phyloP scores from a whole-genome alignment of 805 yeast genomes.

The Cyberlindnera maclurae region DNA sequence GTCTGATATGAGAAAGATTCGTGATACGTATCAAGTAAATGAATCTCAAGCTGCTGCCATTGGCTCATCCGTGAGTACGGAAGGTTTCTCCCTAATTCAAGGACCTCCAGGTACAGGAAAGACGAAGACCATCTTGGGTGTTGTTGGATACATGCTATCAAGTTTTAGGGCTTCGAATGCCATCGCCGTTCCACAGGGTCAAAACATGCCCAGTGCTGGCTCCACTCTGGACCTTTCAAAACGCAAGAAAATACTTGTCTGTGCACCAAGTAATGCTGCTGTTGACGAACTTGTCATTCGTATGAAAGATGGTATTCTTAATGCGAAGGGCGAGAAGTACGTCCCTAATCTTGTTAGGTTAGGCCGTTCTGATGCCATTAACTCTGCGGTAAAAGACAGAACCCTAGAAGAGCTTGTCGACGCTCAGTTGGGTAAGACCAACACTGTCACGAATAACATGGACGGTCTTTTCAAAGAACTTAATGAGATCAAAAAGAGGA shows the following conservation, averaged over 20 bases:
- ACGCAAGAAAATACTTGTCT: constrained; percentile 62
- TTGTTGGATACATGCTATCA: constrained; percentile 71
- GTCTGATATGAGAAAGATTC: constrained; percentile 34
- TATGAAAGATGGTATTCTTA: constrained; percentile 61
- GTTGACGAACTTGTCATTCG: constrained; percentile 91
- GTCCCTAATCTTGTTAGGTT: constrained; percentile 72
- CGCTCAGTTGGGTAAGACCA: constrained; percentile 22
- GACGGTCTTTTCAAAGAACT: constrained; percentile 44
- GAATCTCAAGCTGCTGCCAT: constrained; percentile 90
- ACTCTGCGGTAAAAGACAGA: constrained; percentile 70
- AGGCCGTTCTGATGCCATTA: constrained; percentile 86
- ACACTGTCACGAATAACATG: constrained; percentile 30
- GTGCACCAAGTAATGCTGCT: constrained; percentile 99
- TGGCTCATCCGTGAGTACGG: constrained; percentile 53
- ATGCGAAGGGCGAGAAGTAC: constrained; percentile 44
- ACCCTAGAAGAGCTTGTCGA: constrained; percentile 86
- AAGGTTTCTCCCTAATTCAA: constrained; percentile 87
- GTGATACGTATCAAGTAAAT: constrained; percentile 55
- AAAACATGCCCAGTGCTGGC: constrained; percentile 3
- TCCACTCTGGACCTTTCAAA: constrained; percentile 8
- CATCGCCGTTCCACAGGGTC: constrained; percentile 26
- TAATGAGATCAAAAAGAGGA: constrained; percentile 8
- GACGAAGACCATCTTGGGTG: constrained; percentile 91
- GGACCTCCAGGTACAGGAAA: constrained; percentile 99
- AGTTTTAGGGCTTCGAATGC: constrained; percentile 24